Conservation (phyloP, 768 basidiomycete species). For the Hericium alpestre region DNA sequence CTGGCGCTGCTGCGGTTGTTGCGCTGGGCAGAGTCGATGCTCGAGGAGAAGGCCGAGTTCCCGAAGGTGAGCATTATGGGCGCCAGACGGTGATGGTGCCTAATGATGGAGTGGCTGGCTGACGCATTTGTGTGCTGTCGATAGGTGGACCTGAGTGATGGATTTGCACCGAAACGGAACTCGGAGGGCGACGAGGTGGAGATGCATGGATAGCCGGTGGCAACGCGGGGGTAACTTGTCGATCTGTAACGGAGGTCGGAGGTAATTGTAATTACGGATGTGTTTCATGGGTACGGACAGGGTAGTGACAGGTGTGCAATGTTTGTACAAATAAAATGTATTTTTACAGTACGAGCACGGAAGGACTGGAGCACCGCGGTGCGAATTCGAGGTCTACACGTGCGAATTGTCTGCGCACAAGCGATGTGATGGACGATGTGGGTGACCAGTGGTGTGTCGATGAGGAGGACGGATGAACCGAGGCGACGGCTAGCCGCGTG, state of each 20-base stretch:
- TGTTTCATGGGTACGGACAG: slow-evolving; percentile 3
- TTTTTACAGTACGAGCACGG: neutral
- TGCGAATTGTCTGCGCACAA: no score
- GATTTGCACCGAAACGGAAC: neutral
- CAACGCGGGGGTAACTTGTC: neutral
- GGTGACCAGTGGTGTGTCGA: no score
- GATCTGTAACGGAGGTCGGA: no score
- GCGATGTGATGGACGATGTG: no score
- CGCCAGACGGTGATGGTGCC: slow-evolving; percentile 13
- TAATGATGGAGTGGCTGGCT: neutral
- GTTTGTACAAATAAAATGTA: neutral
- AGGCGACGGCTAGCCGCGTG: no score
- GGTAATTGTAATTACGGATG: neutral
- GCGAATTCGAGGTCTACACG: no score
- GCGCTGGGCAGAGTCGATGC: slow-evolving; percentile 77
- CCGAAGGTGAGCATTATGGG: slow-evolving; percentile 45
- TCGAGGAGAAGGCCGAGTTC: slow-evolving; percentile 72
- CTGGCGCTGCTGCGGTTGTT: slow-evolving; percentile 72
- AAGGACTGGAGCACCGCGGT: no score
- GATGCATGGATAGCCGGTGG: neutral
- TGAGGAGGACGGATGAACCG: no score
- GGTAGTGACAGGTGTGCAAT: slow-evolving; percentile 1
- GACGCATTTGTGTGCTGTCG: neutral
- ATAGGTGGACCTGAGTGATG: slow-evolving; percentile 8
- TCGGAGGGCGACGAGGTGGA: neutral